A percentile compares a stretch with the other conserved stretches of the same genome.
Evolutionary conservation across 1,284 basidiomycete genomes (phyloP).

Genomic region (Amylostereum areolatum): DNA sequence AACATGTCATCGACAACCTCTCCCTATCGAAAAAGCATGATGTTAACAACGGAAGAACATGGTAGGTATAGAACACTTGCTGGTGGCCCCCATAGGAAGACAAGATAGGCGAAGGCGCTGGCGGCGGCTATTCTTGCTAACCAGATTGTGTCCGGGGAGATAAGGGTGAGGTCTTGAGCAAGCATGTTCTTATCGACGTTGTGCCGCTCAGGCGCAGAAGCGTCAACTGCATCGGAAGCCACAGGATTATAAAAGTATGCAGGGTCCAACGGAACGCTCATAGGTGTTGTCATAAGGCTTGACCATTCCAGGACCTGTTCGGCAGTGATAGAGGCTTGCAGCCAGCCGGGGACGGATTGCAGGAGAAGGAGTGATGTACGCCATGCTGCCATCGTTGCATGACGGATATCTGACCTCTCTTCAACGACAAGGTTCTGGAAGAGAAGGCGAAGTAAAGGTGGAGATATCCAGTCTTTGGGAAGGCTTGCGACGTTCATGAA

Average conservation of each 20-base stretch:
- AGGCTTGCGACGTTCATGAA: slow-evolving; percentile 80
- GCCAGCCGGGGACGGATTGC: slow-evolving; percentile 36
- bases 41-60: slow-evolving; percentile 1
- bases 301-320: slow-evolving; percentile 76
- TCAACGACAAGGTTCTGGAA: slow-evolving; percentile 96
- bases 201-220: slow-evolving; percentile 59
- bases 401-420: slow-evolving; percentile 81
- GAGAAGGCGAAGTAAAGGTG: slow-evolving; percentile 76
- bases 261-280: slow-evolving; percentile 78
- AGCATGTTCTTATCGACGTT: slow-evolving; percentile 98
- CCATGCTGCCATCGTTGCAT: slow-evolving; percentile 79
- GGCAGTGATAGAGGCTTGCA: slow-evolving; percentile 48
- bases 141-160: slow-evolving; percentile 76
- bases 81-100: slow-evolving; percentile 60
- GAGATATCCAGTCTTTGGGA: slow-evolving; percentile 78
- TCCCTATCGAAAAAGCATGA: slow-evolving; percentile 15
- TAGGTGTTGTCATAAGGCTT: slow-evolving; percentile 84
- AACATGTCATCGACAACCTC: slow-evolving; percentile 53
- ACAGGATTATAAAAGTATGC: slow-evolving; percentile 67
- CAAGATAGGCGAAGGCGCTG: slow-evolving; percentile 72
- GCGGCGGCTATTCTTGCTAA: slow-evolving; percentile 81
- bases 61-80: slow-evolving; percentile 29
- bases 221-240: slow-evolving; percentile 36
- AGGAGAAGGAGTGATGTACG: slow-evolving; percentile 60
- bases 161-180: slow-evolving; percentile 82